Evolutionary conservation across 179 eudicot species (phyloP).

Genomic region (Patellifolia procumbens): DNA sequence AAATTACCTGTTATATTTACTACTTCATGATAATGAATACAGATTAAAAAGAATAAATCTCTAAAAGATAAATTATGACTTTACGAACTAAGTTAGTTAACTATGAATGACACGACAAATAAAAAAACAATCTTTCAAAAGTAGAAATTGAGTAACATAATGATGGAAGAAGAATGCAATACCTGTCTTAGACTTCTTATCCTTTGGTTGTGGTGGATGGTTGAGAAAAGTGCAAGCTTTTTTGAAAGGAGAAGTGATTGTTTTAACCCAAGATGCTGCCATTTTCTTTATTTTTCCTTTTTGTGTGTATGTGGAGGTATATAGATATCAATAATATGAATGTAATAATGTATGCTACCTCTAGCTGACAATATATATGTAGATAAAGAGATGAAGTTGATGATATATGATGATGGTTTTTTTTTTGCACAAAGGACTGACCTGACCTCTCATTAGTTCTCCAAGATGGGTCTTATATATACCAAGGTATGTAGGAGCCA

Average conservation of each 20-base stretch:
- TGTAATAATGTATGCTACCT: not conserved
- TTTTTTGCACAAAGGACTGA: conserved; percentile 11
- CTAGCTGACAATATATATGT: not conserved
- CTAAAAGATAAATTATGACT: no score
- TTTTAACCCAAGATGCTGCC: conserved; percentile 69
- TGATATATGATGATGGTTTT: conserved; percentile 8
- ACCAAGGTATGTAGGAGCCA: not conserved
- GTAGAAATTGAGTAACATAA: no score
- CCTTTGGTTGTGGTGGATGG: conserved; percentile 39
- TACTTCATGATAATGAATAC: no score
- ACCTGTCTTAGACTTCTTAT: conserved; percentile 68
- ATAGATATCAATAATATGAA: not conserved
- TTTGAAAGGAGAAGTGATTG: conserved; percentile 70
- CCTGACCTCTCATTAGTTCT: conserved; percentile 26
- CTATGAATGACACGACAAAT: no score
- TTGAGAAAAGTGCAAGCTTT: conserved; percentile 75
- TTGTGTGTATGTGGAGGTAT: conserved; percentile 3
- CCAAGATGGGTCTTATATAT: conserved; percentile 27
- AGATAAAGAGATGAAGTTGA: conserved; percentile 17
- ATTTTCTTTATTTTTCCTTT: conserved; percentile 22
- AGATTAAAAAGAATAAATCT: no score
- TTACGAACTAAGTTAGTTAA: no score
- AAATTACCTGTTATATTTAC: no score
- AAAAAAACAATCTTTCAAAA: not conserved
- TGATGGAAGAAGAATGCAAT: not conserved